phyloP scores from a whole-genome alignment of 305 asterid genomes.

The Ajuga reptans region DNA sequence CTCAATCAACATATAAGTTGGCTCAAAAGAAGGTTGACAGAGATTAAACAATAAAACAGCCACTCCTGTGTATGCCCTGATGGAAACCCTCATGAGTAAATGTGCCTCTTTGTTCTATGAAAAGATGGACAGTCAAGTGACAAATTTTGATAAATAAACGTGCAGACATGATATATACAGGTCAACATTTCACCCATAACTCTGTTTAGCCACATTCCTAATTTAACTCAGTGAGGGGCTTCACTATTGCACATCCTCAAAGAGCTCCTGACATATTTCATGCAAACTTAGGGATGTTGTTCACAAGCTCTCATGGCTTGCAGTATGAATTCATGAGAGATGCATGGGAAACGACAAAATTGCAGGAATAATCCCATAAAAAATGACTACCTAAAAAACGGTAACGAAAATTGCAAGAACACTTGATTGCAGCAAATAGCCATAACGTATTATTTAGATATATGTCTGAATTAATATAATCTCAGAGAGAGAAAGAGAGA shows the following conservation, averaged over 20 bases:
- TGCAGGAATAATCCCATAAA: constrained; percentile 12
- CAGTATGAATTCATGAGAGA: background rate
- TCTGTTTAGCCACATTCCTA: background rate
- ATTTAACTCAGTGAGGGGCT: background rate
- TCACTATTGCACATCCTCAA: background rate
- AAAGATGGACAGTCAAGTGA: background rate
- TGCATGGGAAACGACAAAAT: background rate
- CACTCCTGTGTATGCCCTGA: background rate
- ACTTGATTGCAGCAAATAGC: constrained; percentile 2
- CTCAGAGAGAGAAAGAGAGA: background rate
- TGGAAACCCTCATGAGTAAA: background rate
- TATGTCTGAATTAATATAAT: background rate
- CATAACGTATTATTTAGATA: background rate
- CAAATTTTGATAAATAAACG: background rate
- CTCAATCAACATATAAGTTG: constrained; percentile 4
- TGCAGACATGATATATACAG: background rate
- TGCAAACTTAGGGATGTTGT: background rate
- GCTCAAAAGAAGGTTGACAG: background rate
- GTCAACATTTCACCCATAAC: background rate
- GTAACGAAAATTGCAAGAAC: background rate
- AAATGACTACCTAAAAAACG: background rate
- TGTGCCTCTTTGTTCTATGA: background rate
- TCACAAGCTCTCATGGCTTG: background rate
- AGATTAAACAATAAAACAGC: background rate
- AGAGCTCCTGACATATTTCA: background rate